A percentile compares a stretch with the other conserved stretches of the same genome.
phyloP scores from a whole-genome alignment of 1,139 yeast genomes.

The Nadsonia starkeyi-henricii region DNA sequence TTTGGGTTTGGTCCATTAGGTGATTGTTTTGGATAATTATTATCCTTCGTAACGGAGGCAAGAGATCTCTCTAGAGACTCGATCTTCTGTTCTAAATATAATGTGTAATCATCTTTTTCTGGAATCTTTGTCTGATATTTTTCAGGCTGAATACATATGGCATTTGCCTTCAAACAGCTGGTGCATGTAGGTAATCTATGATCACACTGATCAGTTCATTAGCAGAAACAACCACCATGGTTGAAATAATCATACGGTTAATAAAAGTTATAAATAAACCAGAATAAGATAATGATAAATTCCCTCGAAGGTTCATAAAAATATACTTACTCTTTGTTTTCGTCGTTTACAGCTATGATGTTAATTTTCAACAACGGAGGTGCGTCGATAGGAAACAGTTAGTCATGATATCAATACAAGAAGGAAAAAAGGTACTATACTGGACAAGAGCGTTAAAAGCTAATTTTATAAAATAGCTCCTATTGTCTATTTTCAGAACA shows the following conservation, averaged over 20 bases:
- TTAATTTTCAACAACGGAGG: no score
- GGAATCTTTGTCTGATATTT: slow-evolving; percentile 23
- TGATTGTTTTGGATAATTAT: not conserved
- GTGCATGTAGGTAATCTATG: slow-evolving; percentile 48
- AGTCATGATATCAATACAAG: no score
- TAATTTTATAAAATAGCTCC: no score
- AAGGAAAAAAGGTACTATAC: no score
- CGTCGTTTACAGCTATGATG: not conserved
- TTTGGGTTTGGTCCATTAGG: not conserved
- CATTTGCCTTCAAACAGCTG: slow-evolving; percentile 44
- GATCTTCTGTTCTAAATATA: slow-evolving; percentile 37
- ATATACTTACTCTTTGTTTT: not conserved
- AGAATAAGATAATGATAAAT: not conserved
- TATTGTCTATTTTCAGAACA: no score
- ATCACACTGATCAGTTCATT: slow-evolving; percentile 29
- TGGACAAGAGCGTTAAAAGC: no score
- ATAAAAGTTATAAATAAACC: not conserved
- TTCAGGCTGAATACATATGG: slow-evolving; percentile 44
- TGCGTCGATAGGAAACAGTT: no score
- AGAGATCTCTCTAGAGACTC: slow-evolving; percentile 30
- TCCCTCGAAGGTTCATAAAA: not conserved
- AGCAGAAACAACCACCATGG: no score
- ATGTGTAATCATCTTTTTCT: slow-evolving; percentile 37
- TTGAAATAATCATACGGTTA: no score
- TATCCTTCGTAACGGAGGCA: not conserved